phyloP scores from a whole-genome alignment of 805 yeast genomes.

The Candida ulmi region DNA sequence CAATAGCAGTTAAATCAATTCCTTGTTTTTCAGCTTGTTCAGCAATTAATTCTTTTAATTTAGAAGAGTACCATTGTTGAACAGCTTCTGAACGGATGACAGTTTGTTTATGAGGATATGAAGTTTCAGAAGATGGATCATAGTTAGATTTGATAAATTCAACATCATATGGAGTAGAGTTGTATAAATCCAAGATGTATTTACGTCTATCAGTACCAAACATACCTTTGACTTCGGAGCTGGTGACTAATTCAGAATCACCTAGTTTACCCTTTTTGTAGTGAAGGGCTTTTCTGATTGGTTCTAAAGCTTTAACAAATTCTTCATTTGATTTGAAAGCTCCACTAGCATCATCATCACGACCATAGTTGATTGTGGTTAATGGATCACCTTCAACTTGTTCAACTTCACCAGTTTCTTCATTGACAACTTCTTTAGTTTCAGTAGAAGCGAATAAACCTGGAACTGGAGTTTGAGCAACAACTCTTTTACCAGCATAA shows the following conservation, averaged over 20 bases:
- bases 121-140: conserved; percentile 26
- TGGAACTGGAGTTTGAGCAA: conserved; percentile 95
- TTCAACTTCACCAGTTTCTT: conserved; percentile 33
- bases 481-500: conserved; percentile 79
- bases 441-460: conserved; percentile 49
- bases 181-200: conserved; percentile 78
- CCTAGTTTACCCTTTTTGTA: conserved; percentile 62
- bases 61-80: conserved; percentile 81
- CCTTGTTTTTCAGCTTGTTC: conserved; percentile 29
- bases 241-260: conserved; percentile 49
- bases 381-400: conserved; percentile 25
- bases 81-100: conserved; percentile 83
- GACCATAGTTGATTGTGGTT: conserved; percentile 52
- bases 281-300: conserved; percentile 71
- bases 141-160: conserved; percentile 60
- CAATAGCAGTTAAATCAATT: conserved; percentile 14
- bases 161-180: conserved; percentile 81
- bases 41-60: conserved; percentile 38
- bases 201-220: conserved; percentile 79
- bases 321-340: conserved; percentile 43
- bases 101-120: conserved; percentile 47
- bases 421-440: conserved; percentile 31
- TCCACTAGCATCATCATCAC: conserved; percentile 57
- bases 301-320: conserved; percentile 50
- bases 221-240: conserved; percentile 81